phyloP scores from a whole-genome alignment of 345 rosid species.

The Camelina sativa region DNA sequence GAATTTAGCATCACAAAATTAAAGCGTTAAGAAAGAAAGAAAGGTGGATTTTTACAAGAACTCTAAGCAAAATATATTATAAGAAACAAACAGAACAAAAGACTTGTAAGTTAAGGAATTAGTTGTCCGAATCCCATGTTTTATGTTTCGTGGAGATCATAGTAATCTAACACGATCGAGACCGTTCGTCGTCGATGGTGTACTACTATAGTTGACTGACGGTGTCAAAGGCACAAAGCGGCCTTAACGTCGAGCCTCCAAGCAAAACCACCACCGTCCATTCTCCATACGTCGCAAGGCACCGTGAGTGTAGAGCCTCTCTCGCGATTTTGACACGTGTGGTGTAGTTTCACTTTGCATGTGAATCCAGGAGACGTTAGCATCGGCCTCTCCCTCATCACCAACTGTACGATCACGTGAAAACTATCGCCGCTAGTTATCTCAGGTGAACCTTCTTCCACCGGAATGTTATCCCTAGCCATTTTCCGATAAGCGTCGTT shows the following conservation, averaged over 20 bases:
- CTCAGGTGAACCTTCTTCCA: slow-evolving; percentile 41
- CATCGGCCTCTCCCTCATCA: slow-evolving; percentile 53
- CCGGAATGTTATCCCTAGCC: slow-evolving; percentile 50
- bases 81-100: slow-evolving; percentile 1
- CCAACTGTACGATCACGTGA: slow-evolving; percentile 61
- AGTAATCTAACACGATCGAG: not conserved
- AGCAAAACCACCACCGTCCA: slow-evolving; percentile 78
- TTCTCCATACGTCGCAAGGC: slow-evolving; percentile 89
- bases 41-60: slow-evolving; percentile 26
- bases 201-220: not conserved
- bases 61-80: slow-evolving; percentile 9
- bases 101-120: not conserved
- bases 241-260: slow-evolving; percentile 90
- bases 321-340: slow-evolving; percentile 53
- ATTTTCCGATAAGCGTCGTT: slow-evolving; percentile 66
- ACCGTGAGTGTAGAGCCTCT: slow-evolving; percentile 54
- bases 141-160: slow-evolving; percentile 11
- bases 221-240: slow-evolving; percentile 60
- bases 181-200: slow-evolving; percentile 8
- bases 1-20: slow-evolving; percentile 1
- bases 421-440: slow-evolving; percentile 6
- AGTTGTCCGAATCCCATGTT: not conserved
- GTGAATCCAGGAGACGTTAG: slow-evolving; percentile 58
- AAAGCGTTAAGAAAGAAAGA: not conserved
- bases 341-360: slow-evolving; percentile 72